Evolutionary conservation across 2,329 filamentous ascomycete genomes (phyloP).

Genomic region (Arachnopeziza araneosa): DNA sequence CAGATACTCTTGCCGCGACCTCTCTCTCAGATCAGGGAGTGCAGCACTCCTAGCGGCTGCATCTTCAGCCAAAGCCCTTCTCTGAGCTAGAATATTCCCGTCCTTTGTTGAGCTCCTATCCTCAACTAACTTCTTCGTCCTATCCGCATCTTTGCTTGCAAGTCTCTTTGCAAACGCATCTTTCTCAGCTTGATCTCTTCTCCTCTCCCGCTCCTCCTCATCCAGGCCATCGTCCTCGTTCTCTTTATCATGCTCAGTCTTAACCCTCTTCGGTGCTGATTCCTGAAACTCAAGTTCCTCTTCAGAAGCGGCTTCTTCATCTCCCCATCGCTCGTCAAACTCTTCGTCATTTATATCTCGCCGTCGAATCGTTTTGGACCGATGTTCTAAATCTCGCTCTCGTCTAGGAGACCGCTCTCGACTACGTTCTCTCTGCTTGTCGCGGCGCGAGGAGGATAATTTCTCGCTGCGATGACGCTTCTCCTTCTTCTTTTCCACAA

Average conservation of each 20-base stretch:
- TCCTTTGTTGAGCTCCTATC: constrained; percentile 51
- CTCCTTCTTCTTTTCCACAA: constrained; percentile 44
- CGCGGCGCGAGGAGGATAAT: constrained; percentile 28
- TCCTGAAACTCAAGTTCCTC: constrained; percentile 57
- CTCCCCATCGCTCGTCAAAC: constrained; percentile 76
- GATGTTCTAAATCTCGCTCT: constrained; percentile 35
- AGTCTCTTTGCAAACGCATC: constrained; percentile 76
- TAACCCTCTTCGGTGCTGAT: constrained; percentile 65
- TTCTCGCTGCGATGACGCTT: constrained; percentile 33
- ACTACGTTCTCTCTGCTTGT: constrained; percentile 34
- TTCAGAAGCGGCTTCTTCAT: constrained; percentile 58
- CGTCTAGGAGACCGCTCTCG: constrained; percentile 33
- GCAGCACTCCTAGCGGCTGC: constrained; percentile 61
- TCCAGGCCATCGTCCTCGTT: constrained; percentile 46
- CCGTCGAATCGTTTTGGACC: constrained; percentile 45
- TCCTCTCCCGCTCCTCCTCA: constrained; percentile 54
- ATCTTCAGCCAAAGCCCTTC: constrained; percentile 61
- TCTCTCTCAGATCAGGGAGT: constrained; percentile 74
- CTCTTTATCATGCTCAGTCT: constrained; percentile 52
- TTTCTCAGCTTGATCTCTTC: constrained; percentile 66
- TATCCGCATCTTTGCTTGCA: constrained; percentile 63
- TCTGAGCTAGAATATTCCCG: constrained; percentile 51
- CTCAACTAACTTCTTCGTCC: constrained; percentile 63
- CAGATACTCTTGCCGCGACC: constrained; percentile 86
- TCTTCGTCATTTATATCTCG: constrained; percentile 50